Base-by-base conservation (phyloP, 2,329 filamentous ascomycete genomes). In the Hymenoscyphus infarciens region DNA sequence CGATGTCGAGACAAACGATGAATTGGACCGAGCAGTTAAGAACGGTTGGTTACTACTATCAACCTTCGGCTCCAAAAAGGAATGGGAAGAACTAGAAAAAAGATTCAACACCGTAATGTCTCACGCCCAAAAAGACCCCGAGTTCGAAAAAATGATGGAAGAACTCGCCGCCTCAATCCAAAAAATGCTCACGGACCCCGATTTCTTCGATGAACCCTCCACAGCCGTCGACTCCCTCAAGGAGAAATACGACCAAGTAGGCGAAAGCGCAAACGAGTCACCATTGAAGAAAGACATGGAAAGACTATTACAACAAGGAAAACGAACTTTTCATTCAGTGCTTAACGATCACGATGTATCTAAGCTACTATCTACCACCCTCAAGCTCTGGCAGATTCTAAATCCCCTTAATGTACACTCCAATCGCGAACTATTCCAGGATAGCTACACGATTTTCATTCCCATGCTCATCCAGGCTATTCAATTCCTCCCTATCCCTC, bases 401-500 rank as follows among this genome's bases (percentile, higher is more conserved):
- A 93, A 87, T 1, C 88, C 88, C 0, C 76, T 80, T 0, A 82
- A 89, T 63, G 76, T 83, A 3, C 82, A 85, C 59, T 81, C 85
- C 22, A 94, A 93, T 72, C 78, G 81, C 0, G 88, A 92, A 31
- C 80, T 98, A 1, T 77, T 95, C 3, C 81, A 86, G 2, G 94
- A 98, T 73, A 79, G 86, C 2, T 82, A 92, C 68, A 89, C 94
- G 63, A 86, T 94, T 13, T 93, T 97, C 73, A 80, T 95, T 5
- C 94, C 94, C 0, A 78, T 92, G 13, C 72, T 92, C 3, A 83
- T 97, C 62, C 83, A 91, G 67, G 85, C 86, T 2, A 82, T 98
- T 35, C 92, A 97, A 74, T 92, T 92, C 75, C 79, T 98, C 3
- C 94, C 94, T 0, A 95, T 98, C 59, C 93, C 93, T 0, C 88